Evolutionary conservation across 768 basidiomycete species (phyloP).

Genomic region (Austroboletus festivus): DNA sequence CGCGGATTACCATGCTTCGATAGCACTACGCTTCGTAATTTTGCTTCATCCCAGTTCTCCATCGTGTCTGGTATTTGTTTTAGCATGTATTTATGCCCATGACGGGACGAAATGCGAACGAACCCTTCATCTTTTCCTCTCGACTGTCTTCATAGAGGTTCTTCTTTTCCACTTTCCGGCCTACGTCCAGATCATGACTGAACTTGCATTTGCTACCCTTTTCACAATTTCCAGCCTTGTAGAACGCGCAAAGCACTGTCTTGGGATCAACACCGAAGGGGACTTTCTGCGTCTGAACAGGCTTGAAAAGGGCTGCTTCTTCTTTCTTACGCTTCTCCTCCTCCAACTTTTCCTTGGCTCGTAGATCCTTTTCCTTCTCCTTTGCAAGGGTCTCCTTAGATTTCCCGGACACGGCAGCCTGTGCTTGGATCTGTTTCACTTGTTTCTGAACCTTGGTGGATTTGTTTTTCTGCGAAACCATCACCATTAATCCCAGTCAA

Average conservation of each 20-base stretch:
- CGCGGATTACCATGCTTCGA: conserved; percentile 88
- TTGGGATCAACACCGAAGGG: conserved; percentile 97
- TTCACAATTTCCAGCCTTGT: conserved; percentile 88
- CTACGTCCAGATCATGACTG: conserved; percentile 88
- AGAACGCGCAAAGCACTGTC: conserved; percentile 88
- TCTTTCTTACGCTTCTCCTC: conserved; percentile 84
- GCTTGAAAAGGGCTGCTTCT: conserved; percentile 79
- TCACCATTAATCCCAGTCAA: conserved; percentile 8
- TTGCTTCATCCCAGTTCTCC: conserved; percentile 97
- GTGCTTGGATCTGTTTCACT: conserved; percentile 75
- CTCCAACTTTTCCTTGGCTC: conserved; percentile 71
- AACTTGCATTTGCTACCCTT: conserved; percentile 97
- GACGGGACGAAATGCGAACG: conserved; percentile 18
- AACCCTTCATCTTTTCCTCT: conserved; percentile 76
- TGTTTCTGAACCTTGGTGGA: conserved; percentile 89
- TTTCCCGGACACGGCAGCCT: conserved; percentile 72
- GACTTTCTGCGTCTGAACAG: conserved; percentile 79
- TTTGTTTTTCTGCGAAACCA: conserved; percentile 75
- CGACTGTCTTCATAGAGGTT: conserved; percentile 88
- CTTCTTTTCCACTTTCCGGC: conserved; percentile 91
- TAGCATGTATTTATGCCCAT: not conserved
- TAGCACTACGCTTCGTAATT: conserved; percentile 81
- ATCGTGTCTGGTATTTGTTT: conserved; percentile 69
- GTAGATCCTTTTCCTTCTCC: conserved; percentile 78
- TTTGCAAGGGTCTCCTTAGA: conserved; percentile 77